Base-by-base conservation (phyloP, 257 asterid species). In the Craterostigma plantagineum region DNA sequence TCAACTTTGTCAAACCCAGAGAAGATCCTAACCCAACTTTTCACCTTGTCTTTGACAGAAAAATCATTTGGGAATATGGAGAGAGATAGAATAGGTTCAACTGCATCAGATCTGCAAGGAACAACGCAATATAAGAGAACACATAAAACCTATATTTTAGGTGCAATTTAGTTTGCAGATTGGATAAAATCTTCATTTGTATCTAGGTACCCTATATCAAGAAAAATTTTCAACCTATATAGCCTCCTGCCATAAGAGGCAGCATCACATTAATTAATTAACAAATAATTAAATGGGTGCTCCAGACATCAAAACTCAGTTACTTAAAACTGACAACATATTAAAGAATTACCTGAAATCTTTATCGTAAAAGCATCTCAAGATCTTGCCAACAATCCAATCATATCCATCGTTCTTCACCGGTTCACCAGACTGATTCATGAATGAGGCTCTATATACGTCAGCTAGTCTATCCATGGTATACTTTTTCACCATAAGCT, bases 331-430 rank as follows among this genome's bases (percentile, higher is more conserved):
- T 51, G 15, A 35, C 46, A 58, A 43, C 33, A 35, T 51, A 14
- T 59, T 49, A 50, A 36, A 27, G 50, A 37, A 50, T 51, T 75
- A 80, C 99, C 99, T 77, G 76, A 90, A 77, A 76, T 90, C 99
- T 73, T 90, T 84, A 65, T 90, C 99, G 59, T 90, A 90, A 58
- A 77, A 80, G 63, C 99, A 80, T 67, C 96, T 80, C 64, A 84
- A 63, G 49, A 90, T 68, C 68, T 70, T 90, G 57, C 96, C 91
- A 37, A 79, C 79, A 54, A 90, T 77, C 94, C 96, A 84, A 59
- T 72, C 92, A 71, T 77, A 84, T 38, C 63, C 79, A 33, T 52
- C 71, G 51, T 58, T 52, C 64, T 55, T 60, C 12, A 43, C 49
- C 15, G 76, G 62, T 46, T 57, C 69, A 38, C 58, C 48, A 41